Conservation (phyloP, 805 yeast species). For the Candida awuae region DNA sequence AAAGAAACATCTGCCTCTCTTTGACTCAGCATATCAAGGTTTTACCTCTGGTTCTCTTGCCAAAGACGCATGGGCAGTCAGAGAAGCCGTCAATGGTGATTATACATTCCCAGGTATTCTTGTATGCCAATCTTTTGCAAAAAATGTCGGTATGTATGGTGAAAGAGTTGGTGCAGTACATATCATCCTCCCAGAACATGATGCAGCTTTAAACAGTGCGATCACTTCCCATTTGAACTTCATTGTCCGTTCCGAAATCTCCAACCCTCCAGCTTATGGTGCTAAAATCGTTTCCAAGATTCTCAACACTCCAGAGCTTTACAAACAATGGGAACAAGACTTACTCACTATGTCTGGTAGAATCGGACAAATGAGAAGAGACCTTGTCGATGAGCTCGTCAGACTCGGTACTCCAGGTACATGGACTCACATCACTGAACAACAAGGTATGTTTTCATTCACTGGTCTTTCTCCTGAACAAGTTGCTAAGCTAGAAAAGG, state of each 20-base stretch:
- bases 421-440: constrained; percentile 87
- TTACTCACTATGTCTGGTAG: constrained; percentile 81
- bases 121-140: constrained; percentile 93
- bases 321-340: constrained; percentile 75
- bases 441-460: constrained; percentile 95
- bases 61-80: constrained; percentile 77
- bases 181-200: constrained; percentile 45
- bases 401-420: constrained; percentile 72
- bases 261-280: constrained; percentile 94
- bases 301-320: constrained; percentile 57
- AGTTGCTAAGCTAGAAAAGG: constrained; percentile 65
- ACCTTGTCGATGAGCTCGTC: constrained; percentile 52
- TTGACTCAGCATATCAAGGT: constrained; percentile 96
- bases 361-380: constrained; percentile 69
- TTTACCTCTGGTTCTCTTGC: constrained; percentile 85
- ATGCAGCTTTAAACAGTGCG: constrained; percentile 41
- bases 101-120: constrained; percentile 48
- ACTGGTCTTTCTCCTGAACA: constrained; percentile 77
- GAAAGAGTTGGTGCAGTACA: constrained; percentile 96
- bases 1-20: constrained; percentile 67
- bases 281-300: constrained; percentile 81
- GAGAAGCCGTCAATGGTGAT: constrained; percentile 47
- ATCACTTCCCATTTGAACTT: constrained; percentile 68
- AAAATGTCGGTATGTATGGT: constrained; percentile 95
- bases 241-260: constrained; percentile 74